Evolutionary conservation across 305 asterid genomes (phyloP).

Genomic region (Andrographis paniculata): DNA sequence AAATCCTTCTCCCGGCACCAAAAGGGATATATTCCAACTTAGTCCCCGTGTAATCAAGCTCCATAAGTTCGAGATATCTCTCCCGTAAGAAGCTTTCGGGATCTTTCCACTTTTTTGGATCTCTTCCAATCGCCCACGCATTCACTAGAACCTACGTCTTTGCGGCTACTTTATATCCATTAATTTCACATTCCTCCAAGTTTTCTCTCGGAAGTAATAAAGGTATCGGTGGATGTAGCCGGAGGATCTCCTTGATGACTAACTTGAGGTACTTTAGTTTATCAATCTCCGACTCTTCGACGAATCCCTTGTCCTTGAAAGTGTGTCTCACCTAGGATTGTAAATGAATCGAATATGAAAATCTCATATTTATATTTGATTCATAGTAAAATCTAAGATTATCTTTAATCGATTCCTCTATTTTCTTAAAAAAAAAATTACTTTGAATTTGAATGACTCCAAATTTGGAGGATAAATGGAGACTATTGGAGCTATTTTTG

Average conservation of each 20-base stretch:
- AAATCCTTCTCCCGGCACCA: neutral
- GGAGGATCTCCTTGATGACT: no score
- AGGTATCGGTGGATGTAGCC: no score
- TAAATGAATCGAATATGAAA: no score
- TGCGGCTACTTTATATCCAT: neutral
- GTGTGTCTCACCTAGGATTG: no score
- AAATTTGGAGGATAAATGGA: no score
- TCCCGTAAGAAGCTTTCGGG: neutral
- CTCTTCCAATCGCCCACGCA: conserved; percentile 5
- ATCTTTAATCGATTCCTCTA: no score
- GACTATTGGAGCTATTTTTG: no score
- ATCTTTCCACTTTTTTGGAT: neutral
- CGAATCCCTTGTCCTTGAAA: conserved; percentile 1
- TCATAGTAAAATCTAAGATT: no score
- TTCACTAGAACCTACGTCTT: neutral
- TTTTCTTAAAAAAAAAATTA: no score
- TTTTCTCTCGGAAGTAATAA: conserved; percentile 2
- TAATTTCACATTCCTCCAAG: neutral
- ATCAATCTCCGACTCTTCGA: neutral
- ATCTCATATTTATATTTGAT: no score
- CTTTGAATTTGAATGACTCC: no score
- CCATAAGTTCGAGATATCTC: neutral
- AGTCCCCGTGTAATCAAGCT: neutral
- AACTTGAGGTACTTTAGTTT: no score
- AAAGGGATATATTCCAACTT: neutral